A percentile compares a stretch with the other conserved stretches of the same genome.
These are phyloP conservation scores for Cladochytrium replicatum DNA, from an alignment of 192 early-diverging fungal species.

Conservation along the genomic window DNA sequence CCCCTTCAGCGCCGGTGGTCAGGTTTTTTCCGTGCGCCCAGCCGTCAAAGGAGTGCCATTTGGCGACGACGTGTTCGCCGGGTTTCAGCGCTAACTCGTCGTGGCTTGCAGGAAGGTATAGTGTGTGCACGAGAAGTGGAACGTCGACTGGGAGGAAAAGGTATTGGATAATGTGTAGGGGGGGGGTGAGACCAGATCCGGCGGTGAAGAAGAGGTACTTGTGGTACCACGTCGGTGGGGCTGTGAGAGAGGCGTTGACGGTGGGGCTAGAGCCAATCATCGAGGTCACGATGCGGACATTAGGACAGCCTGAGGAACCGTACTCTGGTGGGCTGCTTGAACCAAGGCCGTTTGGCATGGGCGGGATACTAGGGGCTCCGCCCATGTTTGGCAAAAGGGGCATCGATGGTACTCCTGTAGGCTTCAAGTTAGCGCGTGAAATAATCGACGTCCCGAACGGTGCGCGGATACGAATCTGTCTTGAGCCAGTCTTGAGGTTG, in stretches of 20 bases:
- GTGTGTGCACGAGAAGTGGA: constrained; percentile 13
- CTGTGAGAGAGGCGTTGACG: not conserved
- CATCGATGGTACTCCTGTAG: not conserved
- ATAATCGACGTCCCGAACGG: constrained; percentile 16
- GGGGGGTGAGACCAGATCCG: constrained; percentile 25
- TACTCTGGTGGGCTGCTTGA: not conserved
- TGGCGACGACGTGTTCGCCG: constrained; percentile 20
- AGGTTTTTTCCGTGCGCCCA: constrained; percentile 26
- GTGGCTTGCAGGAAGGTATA: constrained; percentile 9
- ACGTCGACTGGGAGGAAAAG: constrained; percentile 23
- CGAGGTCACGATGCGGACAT: no score
- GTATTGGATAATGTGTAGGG: constrained; percentile 19
- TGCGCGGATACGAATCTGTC: constrained; percentile 16
- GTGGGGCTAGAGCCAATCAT: no score
- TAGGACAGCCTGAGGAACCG: no score
- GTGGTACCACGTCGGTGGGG: no score
- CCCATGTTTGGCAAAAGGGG: not conserved
- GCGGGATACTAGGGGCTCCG: not conserved
- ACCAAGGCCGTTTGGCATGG: not conserved
- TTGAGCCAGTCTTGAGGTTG: constrained; percentile 11
- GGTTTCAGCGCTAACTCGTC: constrained; percentile 21
- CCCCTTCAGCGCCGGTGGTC: constrained; percentile 20
- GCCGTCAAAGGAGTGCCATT: constrained; percentile 29
- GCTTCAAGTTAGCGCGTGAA: not conserved
- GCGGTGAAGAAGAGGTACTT: constrained; percentile 34